A percentile compares a stretch with the other conserved stretches of the same genome.
phyloP scores from a whole-genome alignment of 176 grass and related monocot genomes.

The Oryza rufipogon region DNA sequence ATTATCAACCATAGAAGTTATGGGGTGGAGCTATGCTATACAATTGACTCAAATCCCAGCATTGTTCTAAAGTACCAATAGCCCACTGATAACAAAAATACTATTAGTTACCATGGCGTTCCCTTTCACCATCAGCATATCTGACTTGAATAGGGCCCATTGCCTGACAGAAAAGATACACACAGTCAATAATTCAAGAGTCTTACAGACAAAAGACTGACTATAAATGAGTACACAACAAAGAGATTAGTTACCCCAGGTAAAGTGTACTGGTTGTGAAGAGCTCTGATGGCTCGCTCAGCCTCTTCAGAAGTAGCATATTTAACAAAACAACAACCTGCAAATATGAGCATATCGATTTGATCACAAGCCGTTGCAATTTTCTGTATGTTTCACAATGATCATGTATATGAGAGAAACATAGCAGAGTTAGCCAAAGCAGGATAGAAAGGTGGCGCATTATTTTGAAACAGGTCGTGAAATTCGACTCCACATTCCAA shows the following conservation, averaged over 20 bases:
- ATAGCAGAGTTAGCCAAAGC: conserved; percentile 1
- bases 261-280: conserved; percentile 92
- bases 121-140: conserved; percentile 97
- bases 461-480: conserved; percentile 13
- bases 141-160: conserved; percentile 94
- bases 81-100: not conserved
- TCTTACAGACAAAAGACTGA: conserved; percentile 27
- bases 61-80: conserved; percentile 5
- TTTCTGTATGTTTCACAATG: conserved; percentile 28
- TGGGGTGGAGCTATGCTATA: not conserved
- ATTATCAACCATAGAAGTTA: conserved; percentile 13
- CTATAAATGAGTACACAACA: conserved; percentile 43
- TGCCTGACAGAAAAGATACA: conserved; percentile 59
- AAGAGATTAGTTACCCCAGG: conserved; percentile 67
- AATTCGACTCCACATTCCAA: not conserved
- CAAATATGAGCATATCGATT: conserved; percentile 46
- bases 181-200: conserved; percentile 28
- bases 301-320: conserved; percentile 93
- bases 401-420: conserved; percentile 24
- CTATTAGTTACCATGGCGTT: conserved; percentile 76
- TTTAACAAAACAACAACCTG: conserved; percentile 99
- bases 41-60: conserved; percentile 22
- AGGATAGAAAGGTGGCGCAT: not conserved
- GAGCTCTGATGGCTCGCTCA: conserved; percentile 89
- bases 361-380: conserved; percentile 41